Conservation (phyloP, 1,284 basidiomycete genomes). For the Xerocomus minutiporus region DNA sequence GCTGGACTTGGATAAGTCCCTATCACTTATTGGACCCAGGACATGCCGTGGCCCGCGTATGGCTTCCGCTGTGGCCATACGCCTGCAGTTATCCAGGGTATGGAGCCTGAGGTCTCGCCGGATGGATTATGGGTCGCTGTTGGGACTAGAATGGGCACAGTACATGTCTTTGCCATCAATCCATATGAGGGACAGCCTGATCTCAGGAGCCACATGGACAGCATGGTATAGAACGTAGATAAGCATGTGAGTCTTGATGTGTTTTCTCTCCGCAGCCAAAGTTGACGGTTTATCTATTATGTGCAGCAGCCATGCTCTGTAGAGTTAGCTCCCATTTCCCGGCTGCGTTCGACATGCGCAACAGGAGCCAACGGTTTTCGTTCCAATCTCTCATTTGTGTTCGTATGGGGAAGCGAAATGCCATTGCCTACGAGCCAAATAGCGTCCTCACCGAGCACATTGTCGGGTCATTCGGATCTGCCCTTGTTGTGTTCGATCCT, state of each 20-base stretch:
- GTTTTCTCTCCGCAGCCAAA: neutral
- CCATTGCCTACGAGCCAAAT: slow-evolving; percentile 35
- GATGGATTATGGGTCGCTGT: slow-evolving; percentile 73
- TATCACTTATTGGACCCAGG: too few relatives aligned
- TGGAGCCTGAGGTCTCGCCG: slow-evolving; percentile 38
- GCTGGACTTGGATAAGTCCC: too few relatives aligned
- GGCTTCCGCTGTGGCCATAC: too few relatives aligned
- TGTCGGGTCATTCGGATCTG: slow-evolving; percentile 34
- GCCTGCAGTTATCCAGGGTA: too few relatives aligned
- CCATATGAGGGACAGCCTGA: slow-evolving; percentile 71
- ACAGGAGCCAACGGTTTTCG: slow-evolving; percentile 31
- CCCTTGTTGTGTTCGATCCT: slow-evolving; percentile 50
- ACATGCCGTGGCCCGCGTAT: too few relatives aligned
- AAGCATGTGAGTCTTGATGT: slow-evolving; percentile 41
- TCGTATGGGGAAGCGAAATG: slow-evolving; percentile 40
- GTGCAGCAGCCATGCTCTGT: slow-evolving; percentile 46
- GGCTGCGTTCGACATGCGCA: slow-evolving; percentile 44
- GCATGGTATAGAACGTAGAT: slow-evolving; percentile 51
- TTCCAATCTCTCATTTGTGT: slow-evolving; percentile 52
- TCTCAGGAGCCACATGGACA: slow-evolving; percentile 58
- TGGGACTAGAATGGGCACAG: slow-evolving; percentile 56
- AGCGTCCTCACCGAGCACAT: slow-evolving; percentile 32
- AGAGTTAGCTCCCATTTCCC: slow-evolving; percentile 53
- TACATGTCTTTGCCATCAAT: slow-evolving; percentile 74
- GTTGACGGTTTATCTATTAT: slow-evolving; percentile 4